Conservation (phyloP, 352 stramenopile genomes). For the Achlya hypogyna region DNA sequence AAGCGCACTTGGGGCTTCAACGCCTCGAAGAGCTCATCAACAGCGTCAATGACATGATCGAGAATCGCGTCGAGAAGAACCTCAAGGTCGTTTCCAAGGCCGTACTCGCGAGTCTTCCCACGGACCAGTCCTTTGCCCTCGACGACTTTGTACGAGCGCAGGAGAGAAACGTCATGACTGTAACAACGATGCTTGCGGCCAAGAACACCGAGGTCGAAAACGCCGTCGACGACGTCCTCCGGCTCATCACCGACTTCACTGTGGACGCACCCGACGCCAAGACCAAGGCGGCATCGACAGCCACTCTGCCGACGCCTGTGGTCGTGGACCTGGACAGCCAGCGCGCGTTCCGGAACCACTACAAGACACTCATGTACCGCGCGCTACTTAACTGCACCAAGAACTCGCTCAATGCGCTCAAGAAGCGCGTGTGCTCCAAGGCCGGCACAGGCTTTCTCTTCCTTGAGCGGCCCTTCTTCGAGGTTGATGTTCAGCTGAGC, state of each 20-base stretch:
- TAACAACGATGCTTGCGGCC: constrained; percentile 49
- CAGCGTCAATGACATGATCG: constrained; percentile 70
- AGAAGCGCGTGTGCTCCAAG: constrained; percentile 75
- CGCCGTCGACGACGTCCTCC: constrained; percentile 71
- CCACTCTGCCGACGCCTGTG: constrained; percentile 16
- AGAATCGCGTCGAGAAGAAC: constrained; percentile 80
- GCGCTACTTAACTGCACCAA: constrained; percentile 75
- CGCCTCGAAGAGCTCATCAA: constrained; percentile 76
- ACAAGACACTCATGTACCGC: constrained; percentile 74
- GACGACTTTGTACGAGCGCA: constrained; percentile 82
- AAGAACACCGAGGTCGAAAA: constrained; percentile 85
- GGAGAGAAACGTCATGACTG: constrained; percentile 54
- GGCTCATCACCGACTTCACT: constrained; percentile 56
- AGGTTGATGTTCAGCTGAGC: constrained; percentile 75
- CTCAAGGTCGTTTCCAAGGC: constrained; percentile 70
- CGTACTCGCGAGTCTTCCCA: constrained; percentile 66
- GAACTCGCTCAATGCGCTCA: constrained; percentile 67
- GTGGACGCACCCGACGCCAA: constrained; percentile 30
- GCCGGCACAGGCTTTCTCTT: constrained; percentile 73
- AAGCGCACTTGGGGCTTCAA: constrained; percentile 51
- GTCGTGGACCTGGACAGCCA: constrained; percentile 26
- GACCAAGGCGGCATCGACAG: constrained; percentile 21
- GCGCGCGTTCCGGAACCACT: constrained; percentile 50
- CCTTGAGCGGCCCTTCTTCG: constrained; percentile 76
- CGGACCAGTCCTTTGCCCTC: constrained; percentile 73